phyloP scores from a whole-genome alignment of 176 grass and related monocot genomes.

The Ensete ventricosum region DNA sequence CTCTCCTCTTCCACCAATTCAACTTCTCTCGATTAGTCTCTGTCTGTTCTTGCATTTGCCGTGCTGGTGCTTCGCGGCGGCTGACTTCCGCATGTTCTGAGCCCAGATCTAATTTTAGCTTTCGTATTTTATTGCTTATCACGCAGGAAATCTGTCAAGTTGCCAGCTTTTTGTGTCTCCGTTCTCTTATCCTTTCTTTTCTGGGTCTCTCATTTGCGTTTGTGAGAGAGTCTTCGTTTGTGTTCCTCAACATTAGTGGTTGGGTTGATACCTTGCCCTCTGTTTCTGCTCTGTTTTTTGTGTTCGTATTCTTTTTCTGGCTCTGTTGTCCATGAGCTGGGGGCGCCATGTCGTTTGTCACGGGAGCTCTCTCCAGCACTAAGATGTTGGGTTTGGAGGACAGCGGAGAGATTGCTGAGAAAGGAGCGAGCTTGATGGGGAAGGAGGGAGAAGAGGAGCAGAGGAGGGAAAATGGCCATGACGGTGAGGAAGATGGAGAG shows the following conservation, averaged over 20 bases:
- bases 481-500: not conserved
- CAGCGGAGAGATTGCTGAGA: not conserved
- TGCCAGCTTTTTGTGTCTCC: slow-evolving; percentile 1
- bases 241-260: not conserved
- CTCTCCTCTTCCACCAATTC: not conserved
- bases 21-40: not conserved
- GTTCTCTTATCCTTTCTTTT: slow-evolving; percentile 4
- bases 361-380: slow-evolving; percentile 55
- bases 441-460: slow-evolving; percentile 22
- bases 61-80: no score
- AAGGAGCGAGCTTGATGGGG: not conserved
- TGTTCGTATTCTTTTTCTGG: slow-evolving; percentile 7
- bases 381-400: slow-evolving; percentile 38
- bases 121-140: not conserved
- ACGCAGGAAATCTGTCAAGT: not conserved
- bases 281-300: not conserved
- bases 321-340: slow-evolving; percentile 4
- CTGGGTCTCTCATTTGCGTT: not conserved
- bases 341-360: slow-evolving; percentile 65
- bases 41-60: not conserved
- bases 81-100: not conserved
- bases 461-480: slow-evolving; percentile 5
- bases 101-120: not conserved
- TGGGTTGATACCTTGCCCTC: not conserved
- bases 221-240: not conserved